Evolutionary conservation across 768 basidiomycete species (phyloP).

Genomic region (Trametes meyenii): DNA sequence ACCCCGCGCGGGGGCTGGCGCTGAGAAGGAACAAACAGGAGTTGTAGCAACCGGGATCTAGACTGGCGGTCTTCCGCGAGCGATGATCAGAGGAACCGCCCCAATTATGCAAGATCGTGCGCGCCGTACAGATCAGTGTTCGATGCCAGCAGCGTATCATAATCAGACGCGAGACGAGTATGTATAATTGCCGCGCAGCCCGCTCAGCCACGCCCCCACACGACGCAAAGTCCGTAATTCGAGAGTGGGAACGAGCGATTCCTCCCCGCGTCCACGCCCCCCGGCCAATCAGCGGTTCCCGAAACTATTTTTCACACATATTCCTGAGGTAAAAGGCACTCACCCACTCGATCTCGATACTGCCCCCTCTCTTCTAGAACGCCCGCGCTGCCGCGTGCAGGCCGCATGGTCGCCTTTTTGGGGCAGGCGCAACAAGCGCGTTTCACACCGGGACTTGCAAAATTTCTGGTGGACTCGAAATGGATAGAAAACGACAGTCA

Average conservation of each 20-base stretch:
- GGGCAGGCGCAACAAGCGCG: conserved; percentile 31
- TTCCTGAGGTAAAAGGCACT: conserved; percentile 34
- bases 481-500: background rate
- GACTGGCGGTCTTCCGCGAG: conserved; percentile 21
- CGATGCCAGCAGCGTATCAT: conserved; percentile 23
- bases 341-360: conserved; percentile 5
- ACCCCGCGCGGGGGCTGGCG: background rate
- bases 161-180: conserved; percentile 21
- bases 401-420: conserved; percentile 40
- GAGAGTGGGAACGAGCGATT: conserved; percentile 18
- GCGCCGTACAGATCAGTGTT: conserved; percentile 20
- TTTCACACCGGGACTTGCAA: background rate
- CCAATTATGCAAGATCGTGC: conserved; percentile 24
- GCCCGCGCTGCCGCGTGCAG: conserved; percentile 36
- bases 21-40: conserved; percentile 6
- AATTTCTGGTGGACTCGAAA: background rate
- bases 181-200: conserved; percentile 22
- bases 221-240: conserved; percentile 7
- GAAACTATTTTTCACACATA: conserved; percentile 24
- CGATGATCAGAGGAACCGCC: conserved; percentile 27
- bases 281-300: conserved; percentile 24
- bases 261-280: conserved; percentile 10
- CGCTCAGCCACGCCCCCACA: background rate
- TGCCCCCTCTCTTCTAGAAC: conserved; percentile 29
- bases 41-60: conserved; percentile 20